Evolutionary conservation across 495 filamentous ascomycete genomes (phyloP).

Genomic region (Gamarada debralockiae): DNA sequence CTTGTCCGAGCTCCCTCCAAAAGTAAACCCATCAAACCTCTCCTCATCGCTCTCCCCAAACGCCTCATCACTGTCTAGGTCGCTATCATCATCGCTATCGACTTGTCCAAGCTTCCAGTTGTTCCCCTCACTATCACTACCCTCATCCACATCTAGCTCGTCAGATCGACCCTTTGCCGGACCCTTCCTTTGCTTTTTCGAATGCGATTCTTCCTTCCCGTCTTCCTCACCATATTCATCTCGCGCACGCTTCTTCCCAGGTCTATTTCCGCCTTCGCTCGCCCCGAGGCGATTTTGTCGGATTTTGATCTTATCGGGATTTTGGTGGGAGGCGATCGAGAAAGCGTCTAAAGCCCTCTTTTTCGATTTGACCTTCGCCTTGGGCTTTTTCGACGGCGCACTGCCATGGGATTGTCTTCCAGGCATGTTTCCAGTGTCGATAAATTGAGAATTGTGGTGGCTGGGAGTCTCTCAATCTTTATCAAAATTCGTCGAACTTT

Average conservation of each 20-base stretch:
- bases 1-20: conserved; percentile 61
- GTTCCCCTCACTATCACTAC: conserved; percentile 84
- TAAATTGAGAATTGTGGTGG: not conserved
- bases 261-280: conserved; percentile 37
- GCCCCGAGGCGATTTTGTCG: conserved; percentile 56
- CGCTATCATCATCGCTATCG: conserved; percentile 72
- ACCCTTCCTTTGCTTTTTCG: conserved; percentile 40
- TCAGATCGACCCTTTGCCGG: conserved; percentile 41
- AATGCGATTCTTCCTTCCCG: conserved; percentile 44
- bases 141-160: conserved; percentile 47
- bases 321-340: conserved; percentile 69
- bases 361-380: conserved; percentile 40
- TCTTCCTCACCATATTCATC: conserved; percentile 43
- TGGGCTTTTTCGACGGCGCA: conserved; percentile 39
- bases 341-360: conserved; percentile 72
- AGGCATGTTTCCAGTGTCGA: conserved; percentile 58
- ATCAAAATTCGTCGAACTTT: not conserved
- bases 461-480: not conserved
- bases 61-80: conserved; percentile 89
- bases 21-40: conserved; percentile 69
- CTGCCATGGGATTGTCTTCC: conserved; percentile 61
- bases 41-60: conserved; percentile 89
- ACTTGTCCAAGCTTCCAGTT: conserved; percentile 80
- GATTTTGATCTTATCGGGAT: conserved; percentile 45
- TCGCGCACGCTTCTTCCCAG: conserved; percentile 20